Percentiles rank a stretch among this genome's conserved stretches.
Evolutionary conservation across 1,284 basidiomycete species (phyloP).

Genomic region (Exobasidium cylindrosporum): DNA sequence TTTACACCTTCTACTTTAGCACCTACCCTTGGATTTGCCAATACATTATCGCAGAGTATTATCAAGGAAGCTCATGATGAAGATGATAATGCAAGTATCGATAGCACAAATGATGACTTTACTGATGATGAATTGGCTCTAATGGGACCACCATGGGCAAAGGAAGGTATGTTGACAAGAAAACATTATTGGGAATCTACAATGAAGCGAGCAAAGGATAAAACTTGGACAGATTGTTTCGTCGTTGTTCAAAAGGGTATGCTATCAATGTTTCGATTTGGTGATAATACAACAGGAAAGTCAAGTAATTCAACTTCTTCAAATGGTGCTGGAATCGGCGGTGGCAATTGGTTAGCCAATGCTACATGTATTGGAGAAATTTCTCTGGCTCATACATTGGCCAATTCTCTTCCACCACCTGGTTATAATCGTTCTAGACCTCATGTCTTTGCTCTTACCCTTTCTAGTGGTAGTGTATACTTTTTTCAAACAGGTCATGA

Average conservation of each 20-base stretch:
- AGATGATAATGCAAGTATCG: slow-evolving; percentile 63
- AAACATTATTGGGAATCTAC: slow-evolving; percentile 89
- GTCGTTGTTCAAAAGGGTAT: slow-evolving; percentile 91
- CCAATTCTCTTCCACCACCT: slow-evolving; percentile 80
- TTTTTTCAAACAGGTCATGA: slow-evolving; percentile 98
- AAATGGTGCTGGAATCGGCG: slow-evolving; percentile 63
- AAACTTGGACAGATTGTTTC: slow-evolving; percentile 83
- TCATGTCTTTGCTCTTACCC: slow-evolving; percentile 89
- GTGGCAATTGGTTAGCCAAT: slow-evolving; percentile 92
- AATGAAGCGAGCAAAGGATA: slow-evolving; percentile 77
- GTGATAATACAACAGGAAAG: slow-evolving; percentile 15
- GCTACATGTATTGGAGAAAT: slow-evolving; percentile 78
- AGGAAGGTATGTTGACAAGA: slow-evolving; percentile 89
- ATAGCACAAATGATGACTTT: slow-evolving; percentile 17
- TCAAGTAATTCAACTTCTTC: slow-evolving; percentile 39
- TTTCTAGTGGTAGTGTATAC: slow-evolving; percentile 81
- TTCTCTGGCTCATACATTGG: slow-evolving; percentile 78
- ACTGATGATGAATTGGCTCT: slow-evolving; percentile 86
- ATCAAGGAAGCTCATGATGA: slow-evolving; percentile 92
- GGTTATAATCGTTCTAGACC: slow-evolving; percentile 86
- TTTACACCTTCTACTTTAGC: background rate
- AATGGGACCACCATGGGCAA: slow-evolving; percentile 94
- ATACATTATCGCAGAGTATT: slow-evolving; percentile 90
- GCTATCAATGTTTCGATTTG: slow-evolving; percentile 76
- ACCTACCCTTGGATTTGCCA: slow-evolving; percentile 81